These are phyloP conservation scores for Mycena rebaudengoi DNA, from an alignment of 768 basidiomycete species.

Conservation along the genomic window DNA sequence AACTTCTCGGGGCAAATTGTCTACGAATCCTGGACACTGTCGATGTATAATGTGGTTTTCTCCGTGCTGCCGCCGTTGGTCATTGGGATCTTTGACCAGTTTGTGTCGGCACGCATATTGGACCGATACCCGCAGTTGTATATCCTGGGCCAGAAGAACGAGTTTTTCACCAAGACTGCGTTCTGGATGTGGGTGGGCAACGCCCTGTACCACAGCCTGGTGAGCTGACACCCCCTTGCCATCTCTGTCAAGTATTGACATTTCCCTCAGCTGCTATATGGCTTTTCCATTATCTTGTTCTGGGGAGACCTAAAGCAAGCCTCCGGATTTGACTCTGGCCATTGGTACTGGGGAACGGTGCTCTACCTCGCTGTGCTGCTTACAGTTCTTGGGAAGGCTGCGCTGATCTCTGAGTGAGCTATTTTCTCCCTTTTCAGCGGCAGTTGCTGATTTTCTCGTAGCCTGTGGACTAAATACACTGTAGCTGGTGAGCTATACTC, in stretches of 20 bases:
- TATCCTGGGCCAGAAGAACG: conserved; percentile 91
- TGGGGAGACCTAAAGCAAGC: conserved; percentile 90
- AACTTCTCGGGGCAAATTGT: conserved; percentile 99
- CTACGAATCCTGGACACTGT: conserved; percentile 98
- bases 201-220: conserved; percentile 89
- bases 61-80: conserved; percentile 96
- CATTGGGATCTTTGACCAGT: conserved; percentile 98
- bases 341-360: conserved; percentile 99
- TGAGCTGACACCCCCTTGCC: conserved; percentile 43
- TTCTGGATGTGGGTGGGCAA: conserved; percentile 95
- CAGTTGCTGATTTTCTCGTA: conserved; percentile 40
- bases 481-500: conserved; percentile 71
- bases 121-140: conserved; percentile 98
- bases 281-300: conserved; percentile 89
- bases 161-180: conserved; percentile 88
- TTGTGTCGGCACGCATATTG: conserved; percentile 94
- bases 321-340: conserved; percentile 85
- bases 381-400: conserved; percentile 97
- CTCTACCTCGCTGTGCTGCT: conserved; percentile 93
- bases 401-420: conserved; percentile 94
- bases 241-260: not conserved
- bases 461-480: conserved; percentile 99
- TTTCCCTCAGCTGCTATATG: conserved; percentile 74
- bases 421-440: not conserved
- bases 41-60: conserved; percentile 96